Evolutionary conservation across 257 asterid species (phyloP), one percentile per base, ranked within the genome.

Genomic region (Pogostemon cablin): DNA sequence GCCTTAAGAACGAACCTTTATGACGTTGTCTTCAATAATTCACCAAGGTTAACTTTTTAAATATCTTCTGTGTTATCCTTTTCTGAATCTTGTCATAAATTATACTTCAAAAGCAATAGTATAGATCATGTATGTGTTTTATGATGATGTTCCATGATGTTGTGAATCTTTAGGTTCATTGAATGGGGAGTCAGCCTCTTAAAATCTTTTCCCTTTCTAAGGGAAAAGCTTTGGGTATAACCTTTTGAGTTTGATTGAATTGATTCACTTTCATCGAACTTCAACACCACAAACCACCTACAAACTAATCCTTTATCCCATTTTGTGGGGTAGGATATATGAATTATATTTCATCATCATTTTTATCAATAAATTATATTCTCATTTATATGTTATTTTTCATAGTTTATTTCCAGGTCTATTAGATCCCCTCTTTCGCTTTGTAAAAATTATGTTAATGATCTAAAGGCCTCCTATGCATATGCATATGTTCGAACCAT

Each of bases 11-110:
- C 70, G 2, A 82, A 82, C 72, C 86, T 90, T 34, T 86, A 83
- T 77, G 87, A 81, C 72, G 80, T 64, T 53, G 76, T 78, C 80
- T 82, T 91, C 74, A 85, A 77, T 75, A 81, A 75, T 65, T 71
- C 84, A 67, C 86, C 87, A 68, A 87, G 97, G 99, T 93, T 79
- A 73, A 52, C 57, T 48, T 77, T 62, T 69, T 73, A 20, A 20
- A 20, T 20, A 20, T 1, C 35, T 40, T 43, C 62, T 25, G 9
- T 6, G 3, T 9, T 47, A 38, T 41, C 60, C 49, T 41, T 76
- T 55, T 49, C 40, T 17, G 25, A 10, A 25, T 41, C 62, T 43
- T 69, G 17, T 35, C 32, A 47, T 62, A 11, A 53, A 0, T 6
- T 49, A 49, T 49, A 20, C 25, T 20, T 20, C 0, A 43, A 62